Evolutionary conservation across 768 basidiomycete species (phyloP), one percentile per base, ranked within the genome.

Genomic region (Agaricus bisporus): DNA sequence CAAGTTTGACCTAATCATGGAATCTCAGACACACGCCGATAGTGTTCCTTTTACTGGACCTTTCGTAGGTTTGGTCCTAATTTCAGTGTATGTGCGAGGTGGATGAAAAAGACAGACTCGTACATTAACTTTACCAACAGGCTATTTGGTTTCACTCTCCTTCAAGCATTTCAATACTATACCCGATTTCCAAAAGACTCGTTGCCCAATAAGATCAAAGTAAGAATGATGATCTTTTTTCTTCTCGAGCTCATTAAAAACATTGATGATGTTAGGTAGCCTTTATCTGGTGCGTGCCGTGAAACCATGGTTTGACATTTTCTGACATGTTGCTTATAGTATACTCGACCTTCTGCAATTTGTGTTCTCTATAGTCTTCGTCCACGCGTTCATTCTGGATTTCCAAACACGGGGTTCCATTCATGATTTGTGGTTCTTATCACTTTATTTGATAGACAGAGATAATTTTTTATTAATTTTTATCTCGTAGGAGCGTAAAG

Each of bases 161-260:
- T 51, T 28, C 50, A 51, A 37, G 17, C 50, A 22, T 51, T 36
- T 12, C 50, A 51, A 12, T 51, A 51, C 25, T 51, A 20, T 20
- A 3, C 36, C 2, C 50, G 35, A 14, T 51, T 44, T 11, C 35
- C 41, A 5, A 44, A 44, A 5, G 50, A 51, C 14, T 44, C 50
- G 0, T 15, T 22, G 12, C 8, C 25, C 22, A 37, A 35, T 41
- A 51, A 51, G 17, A 7, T 9, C 18, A 37, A 51, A 35, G 50
- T 51, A 44, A 7, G 43, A 1, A 38, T 18, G 3, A 11, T 10
- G n/a, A 1, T 28, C 14, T 17, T 51, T 1, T 35, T 18, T 29
- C 2, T n/a, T 39, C 17, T 12, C 6, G 2, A 39, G 38, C 15
- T 39, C 22, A 22, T 2, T 3, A 32, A 32, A 32, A 11, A 32